Conservation (phyloP, 2,329 filamentous ascomycete species). For the Cytospora mali region DNA sequence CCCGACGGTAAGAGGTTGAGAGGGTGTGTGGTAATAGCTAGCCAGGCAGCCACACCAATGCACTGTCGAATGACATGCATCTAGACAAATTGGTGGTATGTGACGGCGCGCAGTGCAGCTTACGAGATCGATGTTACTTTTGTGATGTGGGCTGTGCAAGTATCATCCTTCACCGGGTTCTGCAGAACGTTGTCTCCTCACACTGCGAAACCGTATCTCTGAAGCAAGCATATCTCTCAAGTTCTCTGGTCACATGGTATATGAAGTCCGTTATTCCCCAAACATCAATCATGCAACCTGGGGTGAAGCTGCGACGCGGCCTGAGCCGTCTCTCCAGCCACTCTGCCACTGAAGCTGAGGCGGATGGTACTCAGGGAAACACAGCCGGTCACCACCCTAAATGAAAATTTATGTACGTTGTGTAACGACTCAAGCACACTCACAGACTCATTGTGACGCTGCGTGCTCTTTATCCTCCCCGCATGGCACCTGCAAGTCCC, state of each 20-base stretch:
- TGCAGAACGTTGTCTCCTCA: not conserved
- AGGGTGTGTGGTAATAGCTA: conserved; percentile 16
- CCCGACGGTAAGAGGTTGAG: conserved; percentile 15
- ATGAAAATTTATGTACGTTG: conserved; percentile 8
- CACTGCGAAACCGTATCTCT: not conserved
- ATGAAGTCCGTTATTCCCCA: too few relatives aligned
- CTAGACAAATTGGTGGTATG: conserved; percentile 9
- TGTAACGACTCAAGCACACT: conserved; percentile 17
- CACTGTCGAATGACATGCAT: conserved; percentile 23
- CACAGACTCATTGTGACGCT: conserved; percentile 2
- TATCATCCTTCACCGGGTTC: not conserved
- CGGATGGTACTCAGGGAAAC: conserved; percentile 1
- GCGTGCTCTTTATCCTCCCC: conserved; percentile 14
- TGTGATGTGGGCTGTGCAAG: not conserved
- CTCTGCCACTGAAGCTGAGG: conserved; percentile 12
- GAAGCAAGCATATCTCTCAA: not conserved
- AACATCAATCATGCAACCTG: not conserved
- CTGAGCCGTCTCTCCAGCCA: too few relatives aligned
- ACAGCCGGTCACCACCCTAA: conserved; percentile 13
- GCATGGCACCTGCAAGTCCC: conserved; percentile 14
- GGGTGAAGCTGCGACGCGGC: not conserved
- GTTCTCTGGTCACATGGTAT: not conserved
- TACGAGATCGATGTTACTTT: conserved; percentile 9
- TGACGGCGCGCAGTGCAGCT: conserved; percentile 10
- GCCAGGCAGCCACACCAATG: conserved; percentile 25